Percentiles rank a stretch among this genome's conserved stretches.
Conservation (phyloP, 306 rosid genomes). For the Glycine soja region DNA sequence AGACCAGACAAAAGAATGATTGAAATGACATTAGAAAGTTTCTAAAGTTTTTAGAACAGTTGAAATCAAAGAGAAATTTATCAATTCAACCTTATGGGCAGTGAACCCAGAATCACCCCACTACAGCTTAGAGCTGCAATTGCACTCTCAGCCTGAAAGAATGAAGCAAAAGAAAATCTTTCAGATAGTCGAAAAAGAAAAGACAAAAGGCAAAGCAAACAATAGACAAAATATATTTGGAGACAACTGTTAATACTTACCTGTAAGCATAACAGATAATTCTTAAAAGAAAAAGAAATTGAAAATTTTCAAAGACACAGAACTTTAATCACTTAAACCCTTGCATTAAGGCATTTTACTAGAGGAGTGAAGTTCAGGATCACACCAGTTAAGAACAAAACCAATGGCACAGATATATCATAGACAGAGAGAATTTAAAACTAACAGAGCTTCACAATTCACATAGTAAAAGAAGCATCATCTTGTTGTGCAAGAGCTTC, state of each 20-base stretch:
- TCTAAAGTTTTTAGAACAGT: not conserved
- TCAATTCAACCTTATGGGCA: conserved; percentile 88
- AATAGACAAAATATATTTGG: conserved; percentile 25
- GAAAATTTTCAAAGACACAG: conserved; percentile 14
- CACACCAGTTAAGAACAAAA: conserved; percentile 20
- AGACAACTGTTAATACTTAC: conserved; percentile 1
- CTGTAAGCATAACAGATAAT: conserved; percentile 20
- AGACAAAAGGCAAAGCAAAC: not conserved
- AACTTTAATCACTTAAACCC: not conserved
- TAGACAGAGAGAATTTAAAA: not conserved
- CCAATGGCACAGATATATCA: conserved; percentile 13
- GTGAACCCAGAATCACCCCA: conserved; percentile 91
- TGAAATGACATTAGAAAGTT: conserved; percentile 2
- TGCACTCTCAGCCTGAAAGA: conserved; percentile 93
- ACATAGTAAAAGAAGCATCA: conserved; percentile 9
- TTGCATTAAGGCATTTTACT: not conserved
- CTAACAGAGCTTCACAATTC: not conserved
- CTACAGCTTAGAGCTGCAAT: conserved; percentile 98
- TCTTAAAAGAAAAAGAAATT: conserved; percentile 13
- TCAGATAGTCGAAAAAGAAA: conserved; percentile 22
- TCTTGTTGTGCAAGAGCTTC: conserved; percentile 5
- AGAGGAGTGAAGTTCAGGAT: conserved; percentile 31
- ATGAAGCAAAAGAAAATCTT: conserved; percentile 35
- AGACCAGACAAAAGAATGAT: conserved; percentile 25
- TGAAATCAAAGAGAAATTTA: conserved; percentile 22